Conservation (phyloP, 2,329 filamentous ascomycete genomes). For the Lanzia echinophila region DNA sequence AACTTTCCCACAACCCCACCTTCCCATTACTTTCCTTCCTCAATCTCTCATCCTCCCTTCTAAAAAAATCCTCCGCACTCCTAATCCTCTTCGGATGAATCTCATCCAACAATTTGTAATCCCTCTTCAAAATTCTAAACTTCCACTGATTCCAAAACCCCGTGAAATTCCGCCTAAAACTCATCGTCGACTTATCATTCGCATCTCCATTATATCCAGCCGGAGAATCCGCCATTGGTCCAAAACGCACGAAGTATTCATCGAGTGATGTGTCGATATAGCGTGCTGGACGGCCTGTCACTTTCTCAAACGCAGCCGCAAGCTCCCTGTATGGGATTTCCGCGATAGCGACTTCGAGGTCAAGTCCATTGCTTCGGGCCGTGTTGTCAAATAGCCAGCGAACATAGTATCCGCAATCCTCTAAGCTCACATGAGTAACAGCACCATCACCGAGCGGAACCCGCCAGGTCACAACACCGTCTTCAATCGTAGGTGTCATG, state of each 20-base stretch:
- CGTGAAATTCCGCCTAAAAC: constrained; percentile 41
- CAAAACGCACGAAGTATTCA: constrained; percentile 28
- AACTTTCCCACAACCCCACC: constrained; percentile 32
- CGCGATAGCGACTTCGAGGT: constrained; percentile 40
- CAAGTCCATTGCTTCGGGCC: constrained; percentile 37
- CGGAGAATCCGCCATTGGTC: constrained; percentile 20
- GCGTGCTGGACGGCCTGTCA: constrained; percentile 37
- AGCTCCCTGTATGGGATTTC: constrained; percentile 36
- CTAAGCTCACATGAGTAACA: constrained; percentile 38
- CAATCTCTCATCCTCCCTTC: constrained; percentile 34
- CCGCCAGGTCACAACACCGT: constrained; percentile 37
- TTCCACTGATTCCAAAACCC: constrained; percentile 45
- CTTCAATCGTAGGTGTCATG: constrained; percentile 36
- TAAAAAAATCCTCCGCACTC: constrained; percentile 44
- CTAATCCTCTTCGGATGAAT: constrained; percentile 44
- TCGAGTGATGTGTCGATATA: constrained; percentile 34
- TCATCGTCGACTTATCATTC: constrained; percentile 34
- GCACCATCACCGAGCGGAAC: constrained; percentile 37
- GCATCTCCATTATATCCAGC: constrained; percentile 32
- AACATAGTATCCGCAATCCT: constrained; percentile 42
- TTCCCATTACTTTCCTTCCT: constrained; percentile 21
- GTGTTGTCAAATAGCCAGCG: constrained; percentile 44
- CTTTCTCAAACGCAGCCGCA: constrained; percentile 36
- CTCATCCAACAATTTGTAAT: constrained; percentile 44
- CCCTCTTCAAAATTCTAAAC: constrained; percentile 36